Conservation (phyloP, 768 basidiomycete species). For the Phanerochaete sordida region DNA sequence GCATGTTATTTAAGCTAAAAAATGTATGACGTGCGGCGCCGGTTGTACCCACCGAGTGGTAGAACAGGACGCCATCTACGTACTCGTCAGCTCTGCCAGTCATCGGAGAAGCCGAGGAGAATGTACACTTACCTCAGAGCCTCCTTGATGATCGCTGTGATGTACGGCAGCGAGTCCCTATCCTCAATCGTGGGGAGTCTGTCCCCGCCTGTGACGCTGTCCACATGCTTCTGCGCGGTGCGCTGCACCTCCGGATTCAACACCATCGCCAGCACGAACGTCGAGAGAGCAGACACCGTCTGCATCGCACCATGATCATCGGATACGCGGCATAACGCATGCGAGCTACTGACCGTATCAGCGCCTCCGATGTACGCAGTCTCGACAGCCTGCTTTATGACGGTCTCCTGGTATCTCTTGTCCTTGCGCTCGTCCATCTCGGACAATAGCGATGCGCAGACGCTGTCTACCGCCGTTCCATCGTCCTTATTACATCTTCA, state of each 20-base stretch:
- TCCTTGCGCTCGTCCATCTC: background rate
- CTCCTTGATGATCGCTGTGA: conserved; percentile 7
- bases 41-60: background rate
- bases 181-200: conserved; percentile 8
- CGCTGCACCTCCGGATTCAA: conserved; percentile 5
- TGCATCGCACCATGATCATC: background rate
- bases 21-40: background rate
- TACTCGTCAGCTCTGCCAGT: background rate
- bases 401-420: background rate
- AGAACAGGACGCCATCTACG: conserved; percentile 1
- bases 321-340: background rate
- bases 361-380: background rate
- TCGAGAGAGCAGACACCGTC: background rate
- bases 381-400: background rate
- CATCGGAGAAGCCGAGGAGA: too few relatives aligned
- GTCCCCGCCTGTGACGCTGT: conserved; percentile 1
- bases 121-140: background rate
- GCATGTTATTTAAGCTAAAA: background rate
- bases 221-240: conserved; percentile 7
- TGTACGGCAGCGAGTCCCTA: background rate
- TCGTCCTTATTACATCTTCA: background rate
- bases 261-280: conserved; percentile 10
- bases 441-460: background rate
- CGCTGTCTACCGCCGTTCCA: background rate
- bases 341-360: background rate